These are phyloP conservation scores for Thermothelomyces thermophilus DNA, from an alignment of 2,329 filamentous ascomycete genomes.

Conservation along the genomic window DNA sequence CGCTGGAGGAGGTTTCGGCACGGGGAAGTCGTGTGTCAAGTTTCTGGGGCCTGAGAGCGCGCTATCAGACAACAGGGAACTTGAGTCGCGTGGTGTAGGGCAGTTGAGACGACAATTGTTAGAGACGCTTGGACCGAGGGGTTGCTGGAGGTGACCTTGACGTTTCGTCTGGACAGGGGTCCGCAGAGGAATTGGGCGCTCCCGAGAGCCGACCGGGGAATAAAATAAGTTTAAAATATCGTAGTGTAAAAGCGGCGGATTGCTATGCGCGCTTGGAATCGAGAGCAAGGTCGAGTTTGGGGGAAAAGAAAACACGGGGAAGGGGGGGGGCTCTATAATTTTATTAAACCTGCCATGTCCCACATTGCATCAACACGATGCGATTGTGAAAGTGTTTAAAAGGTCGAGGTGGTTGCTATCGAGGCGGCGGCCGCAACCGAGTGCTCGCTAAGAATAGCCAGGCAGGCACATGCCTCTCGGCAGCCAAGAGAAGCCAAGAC, in stretches of 20 bases:
- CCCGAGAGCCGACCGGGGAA: neutral
- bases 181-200: neutral
- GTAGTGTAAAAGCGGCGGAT: neutral
- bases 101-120: constrained; percentile 41
- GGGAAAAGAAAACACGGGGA: too few species aligned
- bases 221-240: too few species aligned
- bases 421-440: neutral
- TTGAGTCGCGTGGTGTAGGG: constrained; percentile 25
- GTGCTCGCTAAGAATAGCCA: constrained; percentile 15
- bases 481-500: constrained; percentile 7
- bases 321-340: neutral
- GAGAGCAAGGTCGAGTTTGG: too few species aligned
- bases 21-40: constrained; percentile 34
- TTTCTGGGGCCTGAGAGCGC: constrained; percentile 23
- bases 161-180: constrained; percentile 36
- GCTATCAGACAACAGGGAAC: constrained; percentile 28
- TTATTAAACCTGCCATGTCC: neutral
- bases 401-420: neutral
- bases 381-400: constrained; percentile 5
- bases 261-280: too few species aligned
- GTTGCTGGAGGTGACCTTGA: constrained; percentile 28
- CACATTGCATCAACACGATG: neutral
- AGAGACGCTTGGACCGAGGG: constrained; percentile 39
- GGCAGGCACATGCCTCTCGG: neutral
- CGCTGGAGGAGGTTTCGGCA: constrained; percentile 44